Evolutionary conservation across 192 early-diverging fungal species (phyloP).

Genomic region (Diversispora eburnea): DNA sequence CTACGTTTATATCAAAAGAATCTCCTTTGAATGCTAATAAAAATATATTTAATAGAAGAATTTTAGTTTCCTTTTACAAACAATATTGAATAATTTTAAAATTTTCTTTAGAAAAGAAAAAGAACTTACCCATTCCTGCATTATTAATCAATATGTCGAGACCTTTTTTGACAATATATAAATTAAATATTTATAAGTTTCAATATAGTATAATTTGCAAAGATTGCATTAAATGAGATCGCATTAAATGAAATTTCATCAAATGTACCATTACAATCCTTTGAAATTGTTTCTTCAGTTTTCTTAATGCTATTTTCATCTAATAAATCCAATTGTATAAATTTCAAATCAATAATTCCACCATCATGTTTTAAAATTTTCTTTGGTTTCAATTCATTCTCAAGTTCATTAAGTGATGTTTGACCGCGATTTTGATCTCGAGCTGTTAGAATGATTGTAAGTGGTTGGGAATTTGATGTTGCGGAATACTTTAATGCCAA

Average conservation of each 20-base stretch:
- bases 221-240: too few species aligned
- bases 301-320: conserved; percentile 16
- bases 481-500: conserved; percentile 7
- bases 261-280: neutral
- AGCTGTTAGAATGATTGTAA: conserved; percentile 5
- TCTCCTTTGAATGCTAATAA: neutral
- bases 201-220: neutral
- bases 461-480: neutral
- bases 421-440: conserved; percentile 10
- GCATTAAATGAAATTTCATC: neutral
- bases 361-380: conserved; percentile 14
- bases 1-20: conserved; percentile 18
- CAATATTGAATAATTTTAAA: neutral
- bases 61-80: neutral
- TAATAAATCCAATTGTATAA: conserved; percentile 16
- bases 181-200: neutral
- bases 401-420: neutral
- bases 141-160: conserved; percentile 26
- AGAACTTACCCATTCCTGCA: conserved; percentile 24
- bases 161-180: neutral
- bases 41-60: neutral
- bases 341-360: conserved; percentile 22
- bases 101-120: neutral
- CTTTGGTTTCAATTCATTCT: conserved; percentile 8
- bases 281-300: neutral